Conservation (phyloP, 2,329 filamentous ascomycete genomes). For the Canariomyces notabilis region DNA sequence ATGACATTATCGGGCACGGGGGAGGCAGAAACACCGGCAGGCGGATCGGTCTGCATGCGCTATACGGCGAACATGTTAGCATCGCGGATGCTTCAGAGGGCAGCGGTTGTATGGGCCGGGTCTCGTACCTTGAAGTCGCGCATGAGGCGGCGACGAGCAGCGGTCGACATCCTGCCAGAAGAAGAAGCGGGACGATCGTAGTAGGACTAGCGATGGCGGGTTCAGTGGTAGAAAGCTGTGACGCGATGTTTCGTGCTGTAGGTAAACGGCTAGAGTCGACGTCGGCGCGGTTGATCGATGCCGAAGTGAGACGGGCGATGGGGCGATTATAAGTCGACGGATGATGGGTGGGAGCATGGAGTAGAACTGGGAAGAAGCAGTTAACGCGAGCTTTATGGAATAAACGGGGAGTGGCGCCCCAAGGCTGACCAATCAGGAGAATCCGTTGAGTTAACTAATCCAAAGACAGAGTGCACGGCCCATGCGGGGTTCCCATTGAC, state of each 20-base stretch:
- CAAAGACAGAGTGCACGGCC: not conserved
- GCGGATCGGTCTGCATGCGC: conserved; percentile 99
- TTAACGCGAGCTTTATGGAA: not conserved
- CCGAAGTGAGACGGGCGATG: not conserved
- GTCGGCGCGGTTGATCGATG: not conserved
- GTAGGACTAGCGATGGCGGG: not conserved
- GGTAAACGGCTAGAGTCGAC: not conserved
- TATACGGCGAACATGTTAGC: conserved; percentile 35
- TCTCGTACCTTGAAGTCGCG: conserved; percentile 87
- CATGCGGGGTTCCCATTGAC: not conserved
- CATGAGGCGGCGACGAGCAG: conserved; percentile 93
- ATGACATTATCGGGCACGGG: conserved; percentile 96
- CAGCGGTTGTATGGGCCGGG: conserved; percentile 3
- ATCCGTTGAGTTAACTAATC: not conserved
- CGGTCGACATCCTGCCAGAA: conserved; percentile 61
- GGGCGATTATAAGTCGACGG: not conserved
- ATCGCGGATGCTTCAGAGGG: not conserved
- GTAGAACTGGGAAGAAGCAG: conserved; percentile 5
- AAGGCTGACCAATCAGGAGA: conserved; percentile 5
- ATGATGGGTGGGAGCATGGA: conserved; percentile 4
- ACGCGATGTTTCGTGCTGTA: not conserved
- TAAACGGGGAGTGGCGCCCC: conserved; percentile 3
- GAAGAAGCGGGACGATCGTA: not conserved
- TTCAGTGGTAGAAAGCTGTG: not conserved
- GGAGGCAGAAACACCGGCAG: conserved; percentile 91